Evolutionary conservation across 208 protist genomes (phyloP).

Genomic region (Leishmania amazonensis): DNA sequence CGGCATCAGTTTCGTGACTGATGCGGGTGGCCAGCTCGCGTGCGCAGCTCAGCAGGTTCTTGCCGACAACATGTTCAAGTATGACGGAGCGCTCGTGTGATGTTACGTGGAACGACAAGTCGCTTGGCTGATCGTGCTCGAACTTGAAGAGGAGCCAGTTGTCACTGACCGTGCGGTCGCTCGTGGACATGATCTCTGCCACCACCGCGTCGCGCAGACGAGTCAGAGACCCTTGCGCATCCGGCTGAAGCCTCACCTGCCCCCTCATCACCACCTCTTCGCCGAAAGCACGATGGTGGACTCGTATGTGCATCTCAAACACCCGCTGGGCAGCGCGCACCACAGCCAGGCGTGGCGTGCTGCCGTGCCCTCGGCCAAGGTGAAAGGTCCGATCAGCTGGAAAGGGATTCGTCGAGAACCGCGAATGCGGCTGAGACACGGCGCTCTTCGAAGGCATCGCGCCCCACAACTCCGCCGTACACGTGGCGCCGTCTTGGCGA

Average conservation of each 20-base stretch:
- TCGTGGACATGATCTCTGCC: slow-evolving; percentile 24
- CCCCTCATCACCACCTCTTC: slow-evolving; percentile 8
- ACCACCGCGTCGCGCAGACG: slow-evolving; percentile 22
- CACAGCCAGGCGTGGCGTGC: slow-evolving; percentile 18
- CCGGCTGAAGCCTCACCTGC: slow-evolving; percentile 7
- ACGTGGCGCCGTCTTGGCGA: slow-evolving; percentile 7
- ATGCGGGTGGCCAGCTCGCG: slow-evolving; percentile 22
- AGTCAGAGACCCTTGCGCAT: background rate
- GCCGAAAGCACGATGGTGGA: slow-evolving; percentile 21
- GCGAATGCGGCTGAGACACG: background rate
- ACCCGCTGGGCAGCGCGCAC: slow-evolving; percentile 37
- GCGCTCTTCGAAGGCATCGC: slow-evolving; percentile 15
- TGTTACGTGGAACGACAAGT: slow-evolving; percentile 19
- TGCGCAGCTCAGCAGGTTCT: slow-evolving; percentile 16
- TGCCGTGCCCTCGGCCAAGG: slow-evolving; percentile 19
- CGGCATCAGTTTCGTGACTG: slow-evolving; percentile 12
- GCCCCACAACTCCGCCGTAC: slow-evolving; percentile 30
- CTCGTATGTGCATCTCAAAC: slow-evolving; percentile 44
- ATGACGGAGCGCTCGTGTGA: slow-evolving; percentile 10
- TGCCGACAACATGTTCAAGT: slow-evolving; percentile 26
- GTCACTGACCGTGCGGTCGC: slow-evolving; percentile 7
- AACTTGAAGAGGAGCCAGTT: slow-evolving; percentile 19
- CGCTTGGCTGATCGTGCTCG: background rate
- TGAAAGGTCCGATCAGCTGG: slow-evolving; percentile 16
- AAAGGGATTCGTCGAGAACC: slow-evolving; percentile 12